Evolutionary conservation across 108 stramenopile genomes (phyloP), one percentile per base, ranked within the genome.

Genomic region (Seminavis robusta): DNA sequence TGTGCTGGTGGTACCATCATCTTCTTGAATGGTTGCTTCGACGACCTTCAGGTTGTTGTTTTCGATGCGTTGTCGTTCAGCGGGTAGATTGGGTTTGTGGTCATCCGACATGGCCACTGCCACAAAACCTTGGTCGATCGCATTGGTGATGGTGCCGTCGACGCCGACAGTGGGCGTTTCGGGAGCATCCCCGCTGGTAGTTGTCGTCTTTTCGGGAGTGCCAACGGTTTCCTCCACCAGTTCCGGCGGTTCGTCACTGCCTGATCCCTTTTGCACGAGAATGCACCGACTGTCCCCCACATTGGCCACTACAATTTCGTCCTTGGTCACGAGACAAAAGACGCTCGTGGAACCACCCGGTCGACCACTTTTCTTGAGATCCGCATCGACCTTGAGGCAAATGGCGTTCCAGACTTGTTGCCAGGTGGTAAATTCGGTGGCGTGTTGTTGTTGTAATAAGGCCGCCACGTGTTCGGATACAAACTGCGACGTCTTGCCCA

Each of bases 211-310:
- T n/a, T 31, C 48, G 29, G 17, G 7, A 45, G 58, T 45, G 2
- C 26, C 33, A 19, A 43, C 27, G 15, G 59, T 37, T 38, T 63
- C 33, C 29, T 47, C 43, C 33, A 49, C 33, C 6, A 33, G 26
- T 47, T 59, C 48, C 13, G 45, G 24, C n/a, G 9, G 4, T 32
- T 51, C 56, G 38, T 34, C 52, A 28, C 28, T 9, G 2, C 16
- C 24, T 23, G 54, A 15, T 41, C 33, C 54, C 63, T 65, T 38
- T 56, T 83, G 61, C 19, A 88, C 71, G 24, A 93, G 61, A 54
- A 96, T 90, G 38, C 84, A 84, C 0, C 94, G 81, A 61, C 86
- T 82, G 61, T 97, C 96, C 1, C 96, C 96, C 4, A 94, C 81
- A 58, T 92, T 92, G 16, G 87, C 96, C 19, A 93, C 83, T 24